Evolutionary conservation across 352 stramenopile species (phyloP), one percentile per base, ranked within the genome.

Genomic region (Globisporangium sylvaticum): DNA sequence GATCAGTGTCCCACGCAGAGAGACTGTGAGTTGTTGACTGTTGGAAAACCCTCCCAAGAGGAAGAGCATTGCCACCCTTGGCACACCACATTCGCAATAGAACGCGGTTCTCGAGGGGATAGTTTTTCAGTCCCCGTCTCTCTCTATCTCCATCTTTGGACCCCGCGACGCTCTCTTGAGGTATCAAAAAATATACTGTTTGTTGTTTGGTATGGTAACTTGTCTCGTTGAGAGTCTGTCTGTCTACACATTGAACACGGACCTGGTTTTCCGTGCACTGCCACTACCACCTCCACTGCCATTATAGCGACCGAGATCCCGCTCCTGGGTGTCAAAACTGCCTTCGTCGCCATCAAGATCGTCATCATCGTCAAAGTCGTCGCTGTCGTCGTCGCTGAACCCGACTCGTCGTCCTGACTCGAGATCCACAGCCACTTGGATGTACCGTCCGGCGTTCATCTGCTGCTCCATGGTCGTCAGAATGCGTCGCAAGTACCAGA

Each of bases 381-480:
- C 67, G 53, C 76, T 74, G 34, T 81, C 77, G 48, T 74, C 71
- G 37, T 70, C 64, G 15, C 80, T 75, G 34, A 72, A 66, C 15
- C 71, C 72, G 4, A 75, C 25, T 25, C 74, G 56, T 8, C 75
- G 55, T 15, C 77, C 75, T 24, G 75, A 76, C 50, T 79, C 76
- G 18, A 80, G 70, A n/a, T 86, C 76, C 4, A 83, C 76, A 4
- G 69, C 78, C 25, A 86, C 76, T 60, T 86, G 76, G 52, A 83
- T 79, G 58, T 83, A 86, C 20, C 69, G 37, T 2, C 71, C 78
- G 31, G 77, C 76, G 61, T 81, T 73, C 76, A 81, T 86, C 59
- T 72, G 70, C 66, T 76, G 70, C 64, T 84, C 72, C 76, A 87
- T 81, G 14, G 39, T 65, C 18, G 79, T 64, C 8, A 83, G 39